phyloP scores from a whole-genome alignment of 2,329 filamentous ascomycete genomes.

The Gaeumannomyces tritici region DNA sequence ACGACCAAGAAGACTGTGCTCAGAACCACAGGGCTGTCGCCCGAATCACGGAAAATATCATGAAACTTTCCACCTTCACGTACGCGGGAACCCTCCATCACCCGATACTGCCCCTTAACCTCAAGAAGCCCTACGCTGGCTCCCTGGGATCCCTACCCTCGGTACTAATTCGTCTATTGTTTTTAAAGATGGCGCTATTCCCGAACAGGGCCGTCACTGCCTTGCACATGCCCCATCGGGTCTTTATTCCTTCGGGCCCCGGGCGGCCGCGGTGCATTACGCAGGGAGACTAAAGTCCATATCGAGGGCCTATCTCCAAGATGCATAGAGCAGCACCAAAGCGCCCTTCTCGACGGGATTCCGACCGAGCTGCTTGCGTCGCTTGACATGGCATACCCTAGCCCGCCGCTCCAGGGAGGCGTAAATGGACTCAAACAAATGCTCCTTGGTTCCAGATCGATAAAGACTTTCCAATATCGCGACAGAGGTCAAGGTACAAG shows the following conservation, averaged over 20 bases:
- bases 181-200: conserved; percentile 1
- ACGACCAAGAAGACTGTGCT: not conserved
- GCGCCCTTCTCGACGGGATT: conserved; percentile 26
- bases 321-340: conserved; percentile 19
- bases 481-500: conserved; percentile 34
- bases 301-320: conserved; percentile 1
- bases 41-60: not conserved
- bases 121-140: too few species aligned
- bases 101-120: too few species aligned
- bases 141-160: too few species aligned
- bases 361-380: conserved; percentile 28
- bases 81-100: not conserved
- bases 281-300: conserved; percentile 4
- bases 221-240: not conserved
- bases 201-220: not conserved
- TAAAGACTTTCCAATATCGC: conserved; percentile 30
- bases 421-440: conserved; percentile 32
- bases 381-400: conserved; percentile 27
- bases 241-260: not conserved
- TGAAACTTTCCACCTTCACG: not conserved
- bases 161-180: too few species aligned
- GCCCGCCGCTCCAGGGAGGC: conserved; percentile 28
- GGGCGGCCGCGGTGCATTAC: not conserved
- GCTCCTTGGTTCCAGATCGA: conserved; percentile 22
- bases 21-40: not conserved